Percentiles rank a stretch among this genome's conserved stretches.
These are phyloP conservation scores for Lasiodiplodia citricola DNA, from an alignment of 2,329 filamentous ascomycete species.

Conservation along the genomic window DNA sequence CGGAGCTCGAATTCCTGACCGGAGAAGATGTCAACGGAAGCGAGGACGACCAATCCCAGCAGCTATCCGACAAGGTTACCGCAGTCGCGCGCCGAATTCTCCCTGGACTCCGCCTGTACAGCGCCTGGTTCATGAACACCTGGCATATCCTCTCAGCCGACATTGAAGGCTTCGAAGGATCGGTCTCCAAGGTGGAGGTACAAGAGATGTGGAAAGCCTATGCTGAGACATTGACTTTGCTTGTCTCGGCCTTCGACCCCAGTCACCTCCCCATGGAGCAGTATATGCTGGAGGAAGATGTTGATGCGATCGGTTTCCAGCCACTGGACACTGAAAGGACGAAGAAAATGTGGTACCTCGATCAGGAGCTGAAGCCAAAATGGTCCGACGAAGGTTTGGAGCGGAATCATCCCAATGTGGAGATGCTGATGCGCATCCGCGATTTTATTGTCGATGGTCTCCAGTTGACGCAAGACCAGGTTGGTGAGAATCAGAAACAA, in stretches of 20 bases:
- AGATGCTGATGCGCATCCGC: slow-evolving; percentile 70
- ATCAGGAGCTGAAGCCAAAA: slow-evolving; percentile 56
- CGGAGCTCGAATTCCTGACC: slow-evolving; percentile 68
- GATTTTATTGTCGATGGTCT: slow-evolving; percentile 68
- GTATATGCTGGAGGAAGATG: slow-evolving; percentile 73
- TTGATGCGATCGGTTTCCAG: slow-evolving; percentile 68
- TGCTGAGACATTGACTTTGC: slow-evolving; percentile 64
- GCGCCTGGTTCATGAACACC: slow-evolving; percentile 67
- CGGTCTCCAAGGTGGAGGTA: slow-evolving; percentile 61
- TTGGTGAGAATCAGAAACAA: slow-evolving; percentile 33
- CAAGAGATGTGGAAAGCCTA: slow-evolving; percentile 70
- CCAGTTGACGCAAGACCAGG: slow-evolving; percentile 58
- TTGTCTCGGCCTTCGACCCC: slow-evolving; percentile 65
- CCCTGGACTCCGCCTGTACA: slow-evolving; percentile 70
- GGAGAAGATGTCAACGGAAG: slow-evolving; percentile 45
- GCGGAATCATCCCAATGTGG: slow-evolving; percentile 62
- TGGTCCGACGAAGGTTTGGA: slow-evolving; percentile 57
- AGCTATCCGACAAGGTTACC: slow-evolving; percentile 59
- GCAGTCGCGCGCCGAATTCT: slow-evolving; percentile 65
- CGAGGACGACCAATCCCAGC: slow-evolving; percentile 35
- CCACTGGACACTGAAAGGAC: slow-evolving; percentile 61
- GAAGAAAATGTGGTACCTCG: slow-evolving; percentile 57
- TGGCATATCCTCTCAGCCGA: slow-evolving; percentile 61
- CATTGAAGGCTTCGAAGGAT: slow-evolving; percentile 59
- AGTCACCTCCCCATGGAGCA: slow-evolving; percentile 60